These are phyloP conservation scores for Gossypioides kirkii DNA, from an alignment of 345 rosid genomes.

Conservation along the genomic window DNA sequence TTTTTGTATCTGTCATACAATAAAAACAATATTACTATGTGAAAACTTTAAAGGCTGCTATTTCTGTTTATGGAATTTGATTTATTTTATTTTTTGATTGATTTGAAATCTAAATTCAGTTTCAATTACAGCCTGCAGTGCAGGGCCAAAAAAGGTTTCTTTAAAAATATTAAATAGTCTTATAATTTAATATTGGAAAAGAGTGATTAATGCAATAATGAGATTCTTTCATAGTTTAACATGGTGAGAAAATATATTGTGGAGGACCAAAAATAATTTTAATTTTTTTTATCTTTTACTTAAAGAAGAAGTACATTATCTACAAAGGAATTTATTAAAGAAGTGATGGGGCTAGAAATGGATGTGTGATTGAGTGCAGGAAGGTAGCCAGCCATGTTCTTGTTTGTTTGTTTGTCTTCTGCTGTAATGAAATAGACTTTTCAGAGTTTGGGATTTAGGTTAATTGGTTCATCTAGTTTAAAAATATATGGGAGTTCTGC, in stretches of 20 bases:
- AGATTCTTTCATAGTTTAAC: background rate
- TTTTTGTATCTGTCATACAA: background rate
- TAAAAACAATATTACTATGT: background rate
- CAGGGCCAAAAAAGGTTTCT: background rate
- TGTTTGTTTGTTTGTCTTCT: background rate
- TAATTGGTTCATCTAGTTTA: no score
- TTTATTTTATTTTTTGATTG: no score
- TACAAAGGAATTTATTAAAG: background rate
- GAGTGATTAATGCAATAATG: background rate
- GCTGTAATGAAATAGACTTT: background rate
- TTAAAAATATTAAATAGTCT: no score
- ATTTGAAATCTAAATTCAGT: background rate
- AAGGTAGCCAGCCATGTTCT: background rate
- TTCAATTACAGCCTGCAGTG: background rate
- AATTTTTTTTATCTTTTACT: background rate
- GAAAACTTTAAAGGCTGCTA: background rate
- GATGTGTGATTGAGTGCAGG: background rate
- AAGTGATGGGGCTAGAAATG: background rate
- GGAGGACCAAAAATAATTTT: background rate
- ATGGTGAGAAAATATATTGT: background rate
- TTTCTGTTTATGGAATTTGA: background rate
- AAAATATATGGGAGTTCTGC: background rate
- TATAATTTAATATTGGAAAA: background rate
- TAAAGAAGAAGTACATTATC: background rate
- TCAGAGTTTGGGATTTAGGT: no score